Conservation (phyloP, 2,329 filamentous ascomycete species). For the Cytospora piceae region DNA sequence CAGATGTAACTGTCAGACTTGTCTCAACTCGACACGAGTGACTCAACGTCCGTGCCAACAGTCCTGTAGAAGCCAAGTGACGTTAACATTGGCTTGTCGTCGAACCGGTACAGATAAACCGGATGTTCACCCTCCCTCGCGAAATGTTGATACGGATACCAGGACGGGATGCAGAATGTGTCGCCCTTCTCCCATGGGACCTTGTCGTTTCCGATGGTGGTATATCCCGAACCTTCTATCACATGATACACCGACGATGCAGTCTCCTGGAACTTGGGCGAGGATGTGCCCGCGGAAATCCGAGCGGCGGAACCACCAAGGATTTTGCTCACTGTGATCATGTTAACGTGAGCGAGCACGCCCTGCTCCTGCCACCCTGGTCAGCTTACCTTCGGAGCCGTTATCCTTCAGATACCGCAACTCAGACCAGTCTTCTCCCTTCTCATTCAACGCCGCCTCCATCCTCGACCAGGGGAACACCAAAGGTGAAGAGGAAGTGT, state of each 20-base stretch:
- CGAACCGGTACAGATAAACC: slow-evolving; percentile 57
- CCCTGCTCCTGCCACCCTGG: background rate
- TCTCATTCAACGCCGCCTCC: slow-evolving; percentile 46
- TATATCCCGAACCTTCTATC: slow-evolving; percentile 49
- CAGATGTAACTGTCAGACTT: background rate
- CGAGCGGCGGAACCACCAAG: slow-evolving; percentile 53
- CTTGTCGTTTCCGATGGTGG: slow-evolving; percentile 43
- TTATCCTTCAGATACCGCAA: slow-evolving; percentile 39
- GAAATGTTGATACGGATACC: slow-evolving; percentile 54
- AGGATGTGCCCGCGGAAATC: slow-evolving; percentile 42
- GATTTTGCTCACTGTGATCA: slow-evolving; percentile 45
- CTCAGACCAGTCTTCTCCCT: slow-evolving; percentile 36
- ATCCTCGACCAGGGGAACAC: slow-evolving; percentile 54
- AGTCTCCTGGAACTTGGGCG: slow-evolving; percentile 50
- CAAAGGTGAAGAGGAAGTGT: slow-evolving; percentile 45
- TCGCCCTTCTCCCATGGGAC: slow-evolving; percentile 54
- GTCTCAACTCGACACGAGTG: slow-evolving; percentile 37
- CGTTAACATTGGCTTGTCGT: slow-evolving; percentile 59
- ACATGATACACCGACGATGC: slow-evolving; percentile 58
- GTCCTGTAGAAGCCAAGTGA: slow-evolving; percentile 54
- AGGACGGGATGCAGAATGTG: slow-evolving; percentile 58
- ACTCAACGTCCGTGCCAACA: slow-evolving; percentile 45
- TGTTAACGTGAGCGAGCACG: background rate
- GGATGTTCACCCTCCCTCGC: slow-evolving; percentile 38
- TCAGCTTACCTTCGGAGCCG: slow-evolving; percentile 38